A percentile compares a stretch with the other conserved stretches of the same genome.
These are phyloP conservation scores for Penicillium sp. DNA, from an alignment of 2,329 filamentous ascomycete species.

Conservation along the genomic window DNA sequence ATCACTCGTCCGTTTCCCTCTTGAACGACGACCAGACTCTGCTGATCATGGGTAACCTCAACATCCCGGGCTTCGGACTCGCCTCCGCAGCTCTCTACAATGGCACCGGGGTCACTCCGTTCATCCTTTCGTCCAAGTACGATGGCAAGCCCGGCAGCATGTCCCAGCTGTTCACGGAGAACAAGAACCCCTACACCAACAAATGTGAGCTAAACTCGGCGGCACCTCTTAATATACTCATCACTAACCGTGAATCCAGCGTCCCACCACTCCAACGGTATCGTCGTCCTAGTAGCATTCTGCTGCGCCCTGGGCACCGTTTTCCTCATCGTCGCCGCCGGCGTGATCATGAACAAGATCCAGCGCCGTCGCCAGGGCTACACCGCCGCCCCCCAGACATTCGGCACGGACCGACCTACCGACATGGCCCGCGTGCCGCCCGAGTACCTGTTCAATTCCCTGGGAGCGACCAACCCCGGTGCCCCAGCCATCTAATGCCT, in stretches of 20 bases:
- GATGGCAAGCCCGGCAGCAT: conserved; percentile 70
- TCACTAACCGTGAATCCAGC: conserved; percentile 21
- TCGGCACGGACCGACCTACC: conserved; percentile 46
- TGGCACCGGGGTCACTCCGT: conserved; percentile 73
- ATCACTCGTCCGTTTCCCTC: conserved; percentile 64
- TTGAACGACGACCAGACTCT: conserved; percentile 68
- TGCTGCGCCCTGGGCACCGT: conserved; percentile 49
- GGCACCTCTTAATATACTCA: conserved; percentile 12
- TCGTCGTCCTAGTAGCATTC: conserved; percentile 47
- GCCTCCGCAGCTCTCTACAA: conserved; percentile 87
- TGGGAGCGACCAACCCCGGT: conserved; percentile 36
- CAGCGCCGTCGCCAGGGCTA: conserved; percentile 49
- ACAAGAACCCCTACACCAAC: conserved; percentile 69
- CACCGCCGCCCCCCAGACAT: conserved; percentile 44
- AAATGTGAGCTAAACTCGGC: conserved; percentile 52
- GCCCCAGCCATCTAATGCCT: conserved; percentile 35
- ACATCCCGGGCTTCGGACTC: conserved; percentile 71
- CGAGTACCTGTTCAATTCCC: conserved; percentile 46
- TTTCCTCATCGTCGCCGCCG: conserved; percentile 48
- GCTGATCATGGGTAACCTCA: conserved; percentile 79
- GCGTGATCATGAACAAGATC: conserved; percentile 48
- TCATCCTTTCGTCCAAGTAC: conserved; percentile 70
- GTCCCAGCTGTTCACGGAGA: conserved; percentile 78
- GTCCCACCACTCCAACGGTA: conserved; percentile 43
- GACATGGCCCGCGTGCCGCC: conserved; percentile 48